Conservation (phyloP, 2,329 filamentous ascomycete genomes). For the Aureobasidium melanogenum region DNA sequence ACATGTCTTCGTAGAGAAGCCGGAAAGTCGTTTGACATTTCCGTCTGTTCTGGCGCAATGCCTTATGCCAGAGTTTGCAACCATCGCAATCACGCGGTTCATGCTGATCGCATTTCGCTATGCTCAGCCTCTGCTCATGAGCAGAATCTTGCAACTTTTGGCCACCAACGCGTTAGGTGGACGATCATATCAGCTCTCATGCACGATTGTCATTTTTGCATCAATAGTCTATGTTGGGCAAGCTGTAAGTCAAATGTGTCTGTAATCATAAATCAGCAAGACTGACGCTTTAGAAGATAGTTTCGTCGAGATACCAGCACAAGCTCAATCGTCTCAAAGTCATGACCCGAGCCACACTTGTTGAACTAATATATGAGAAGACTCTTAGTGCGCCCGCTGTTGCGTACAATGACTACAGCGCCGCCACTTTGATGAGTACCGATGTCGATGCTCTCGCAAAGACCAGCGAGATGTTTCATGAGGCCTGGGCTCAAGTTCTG, state of each 20-base stretch:
- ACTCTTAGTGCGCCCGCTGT: background rate
- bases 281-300: background rate
- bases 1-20: background rate
- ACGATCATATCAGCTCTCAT: background rate
- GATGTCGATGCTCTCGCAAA: conserved; percentile 8
- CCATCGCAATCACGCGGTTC: background rate
- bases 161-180: background rate
- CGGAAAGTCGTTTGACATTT: background rate
- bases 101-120: background rate
- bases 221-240: background rate
- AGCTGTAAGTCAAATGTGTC: background rate
- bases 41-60: background rate
- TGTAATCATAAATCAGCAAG: too few relatives aligned
- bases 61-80: background rate
- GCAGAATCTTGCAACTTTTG: background rate
- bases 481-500: conserved; percentile 10
- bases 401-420: background rate
- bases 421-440: conserved; percentile 2
- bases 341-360: background rate
- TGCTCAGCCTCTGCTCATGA: conserved; percentile 1
- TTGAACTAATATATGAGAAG: background rate
- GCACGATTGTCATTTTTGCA: background rate
- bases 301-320: background rate
- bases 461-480: conserved; percentile 12
- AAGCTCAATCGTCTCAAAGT: background rate